These are phyloP conservation scores for Stylosanthes scabra DNA, from an alignment of 331 rosid species.

Conservation along the genomic window DNA sequence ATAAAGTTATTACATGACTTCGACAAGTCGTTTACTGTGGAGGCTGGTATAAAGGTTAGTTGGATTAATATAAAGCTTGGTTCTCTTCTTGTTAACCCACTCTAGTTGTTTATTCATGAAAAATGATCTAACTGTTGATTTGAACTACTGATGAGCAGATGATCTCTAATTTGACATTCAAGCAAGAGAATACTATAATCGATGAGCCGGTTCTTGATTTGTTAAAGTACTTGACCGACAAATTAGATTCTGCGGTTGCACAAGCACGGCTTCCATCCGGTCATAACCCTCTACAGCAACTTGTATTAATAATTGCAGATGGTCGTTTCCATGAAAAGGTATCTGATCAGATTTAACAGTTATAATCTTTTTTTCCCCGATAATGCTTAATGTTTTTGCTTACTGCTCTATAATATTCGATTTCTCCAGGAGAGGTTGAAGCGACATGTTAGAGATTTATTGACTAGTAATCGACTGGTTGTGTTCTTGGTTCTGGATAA, in stretches of 20 bases:
- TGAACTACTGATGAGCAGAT: conserved; percentile 55
- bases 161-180: conserved; percentile 85
- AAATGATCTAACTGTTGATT: conserved; percentile 34
- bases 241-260: conserved; percentile 69
- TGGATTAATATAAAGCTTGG: background rate
- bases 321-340: conserved; percentile 85
- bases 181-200: conserved; percentile 80
- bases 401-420: conserved; percentile 4
- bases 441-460: conserved; percentile 64
- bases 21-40: conserved; percentile 76
- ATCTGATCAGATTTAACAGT: background rate
- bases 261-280: conserved; percentile 89
- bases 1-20: conserved; percentile 85
- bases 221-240: conserved; percentile 67
- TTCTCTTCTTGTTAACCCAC: background rate
- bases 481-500: conserved; percentile 84
- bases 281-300: conserved; percentile 79
- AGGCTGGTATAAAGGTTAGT: conserved; percentile 79
- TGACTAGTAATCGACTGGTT: conserved; percentile 75
- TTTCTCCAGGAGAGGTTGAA: conserved; percentile 61
- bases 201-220: conserved; percentile 86
- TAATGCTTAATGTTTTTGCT: background rate
- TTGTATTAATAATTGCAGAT: conserved; percentile 84
- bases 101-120: background rate
- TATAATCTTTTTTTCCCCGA: background rate